Evolutionary conservation across 2,329 filamentous ascomycete species (phyloP).

Genomic region (Calonectria multiphialidica): DNA sequence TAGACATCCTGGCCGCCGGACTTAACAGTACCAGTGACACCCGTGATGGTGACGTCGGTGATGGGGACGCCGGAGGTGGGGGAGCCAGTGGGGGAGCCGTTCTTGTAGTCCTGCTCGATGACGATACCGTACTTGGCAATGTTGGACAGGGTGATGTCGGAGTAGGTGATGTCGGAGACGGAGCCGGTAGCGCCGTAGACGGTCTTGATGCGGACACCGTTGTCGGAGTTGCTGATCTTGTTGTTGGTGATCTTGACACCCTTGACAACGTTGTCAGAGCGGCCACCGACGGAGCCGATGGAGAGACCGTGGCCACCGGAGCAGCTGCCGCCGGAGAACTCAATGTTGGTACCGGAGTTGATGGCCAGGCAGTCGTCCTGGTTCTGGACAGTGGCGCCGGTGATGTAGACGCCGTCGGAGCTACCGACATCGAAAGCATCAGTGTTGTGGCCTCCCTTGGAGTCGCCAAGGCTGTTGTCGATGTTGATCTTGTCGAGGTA

Average conservation of each 20-base stretch:
- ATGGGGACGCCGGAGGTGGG: constrained; percentile 65
- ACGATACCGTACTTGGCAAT: constrained; percentile 56
- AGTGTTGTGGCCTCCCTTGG: constrained; percentile 61
- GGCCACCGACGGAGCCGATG: constrained; percentile 59
- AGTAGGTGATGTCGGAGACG: constrained; percentile 58
- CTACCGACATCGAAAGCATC: constrained; percentile 70
- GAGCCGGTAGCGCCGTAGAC: constrained; percentile 58
- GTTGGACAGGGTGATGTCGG: constrained; percentile 54
- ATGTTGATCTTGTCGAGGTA: constrained; percentile 50
- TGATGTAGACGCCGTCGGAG: constrained; percentile 62
- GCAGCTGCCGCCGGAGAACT: constrained; percentile 58
- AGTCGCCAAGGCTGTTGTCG: constrained; percentile 53
- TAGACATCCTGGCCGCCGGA: constrained; percentile 56
- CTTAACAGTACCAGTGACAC: constrained; percentile 57
- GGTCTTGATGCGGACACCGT: constrained; percentile 65
- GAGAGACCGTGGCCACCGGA: constrained; percentile 58
- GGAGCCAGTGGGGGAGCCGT: constrained; percentile 57
- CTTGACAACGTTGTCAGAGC: constrained; percentile 64
- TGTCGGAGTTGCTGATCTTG: constrained; percentile 63
- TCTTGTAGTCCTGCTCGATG: constrained; percentile 61
- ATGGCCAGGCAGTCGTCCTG: constrained; percentile 72
- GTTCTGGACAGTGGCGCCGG: constrained; percentile 66
- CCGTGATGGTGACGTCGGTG: constrained; percentile 58
- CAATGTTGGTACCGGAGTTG: constrained; percentile 64
- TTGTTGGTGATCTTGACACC: constrained; percentile 62